phyloP scores from a whole-genome alignment of 257 asterid species.

The Solanum peruvianum region DNA sequence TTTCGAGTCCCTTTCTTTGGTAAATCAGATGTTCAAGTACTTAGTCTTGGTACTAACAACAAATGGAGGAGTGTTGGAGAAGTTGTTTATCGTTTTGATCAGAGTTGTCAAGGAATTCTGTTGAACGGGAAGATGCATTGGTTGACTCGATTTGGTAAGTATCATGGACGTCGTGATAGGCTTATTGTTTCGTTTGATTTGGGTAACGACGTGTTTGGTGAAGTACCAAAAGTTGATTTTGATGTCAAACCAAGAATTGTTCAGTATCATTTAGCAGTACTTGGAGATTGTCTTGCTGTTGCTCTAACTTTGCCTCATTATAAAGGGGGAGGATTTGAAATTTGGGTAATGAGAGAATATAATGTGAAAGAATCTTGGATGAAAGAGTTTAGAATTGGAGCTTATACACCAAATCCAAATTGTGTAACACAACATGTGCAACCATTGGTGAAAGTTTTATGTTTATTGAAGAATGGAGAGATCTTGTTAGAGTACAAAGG shows the following conservation, averaged over 20 bases:
- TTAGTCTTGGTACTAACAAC: neutral
- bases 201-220: constrained; percentile 6
- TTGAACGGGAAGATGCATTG: neutral
- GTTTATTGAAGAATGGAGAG: constrained; percentile 22
- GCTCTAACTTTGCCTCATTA: neutral
- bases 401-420: constrained; percentile 2
- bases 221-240: neutral
- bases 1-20: neutral
- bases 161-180: neutral
- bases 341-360: constrained; percentile 24
- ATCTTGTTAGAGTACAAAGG: constrained; percentile 20
- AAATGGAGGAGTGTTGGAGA: constrained; percentile 6
- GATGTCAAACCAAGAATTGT: neutral
- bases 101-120: neutral
- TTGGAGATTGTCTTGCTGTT: constrained; percentile 19
- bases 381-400: constrained; percentile 11
- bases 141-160: neutral
- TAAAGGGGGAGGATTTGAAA: neutral
- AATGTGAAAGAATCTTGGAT: constrained; percentile 10
- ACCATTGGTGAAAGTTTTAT: constrained; percentile 7
- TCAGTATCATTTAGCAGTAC: constrained; percentile 11
- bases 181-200: constrained; percentile 15
- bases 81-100: neutral
- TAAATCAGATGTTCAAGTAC: constrained; percentile 20
- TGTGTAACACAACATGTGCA: neutral